Percentiles rank a stretch among this genome's conserved stretches.
Conservation (phyloP, 495 filamentous ascomycete genomes). For the Podospora didyma region DNA sequence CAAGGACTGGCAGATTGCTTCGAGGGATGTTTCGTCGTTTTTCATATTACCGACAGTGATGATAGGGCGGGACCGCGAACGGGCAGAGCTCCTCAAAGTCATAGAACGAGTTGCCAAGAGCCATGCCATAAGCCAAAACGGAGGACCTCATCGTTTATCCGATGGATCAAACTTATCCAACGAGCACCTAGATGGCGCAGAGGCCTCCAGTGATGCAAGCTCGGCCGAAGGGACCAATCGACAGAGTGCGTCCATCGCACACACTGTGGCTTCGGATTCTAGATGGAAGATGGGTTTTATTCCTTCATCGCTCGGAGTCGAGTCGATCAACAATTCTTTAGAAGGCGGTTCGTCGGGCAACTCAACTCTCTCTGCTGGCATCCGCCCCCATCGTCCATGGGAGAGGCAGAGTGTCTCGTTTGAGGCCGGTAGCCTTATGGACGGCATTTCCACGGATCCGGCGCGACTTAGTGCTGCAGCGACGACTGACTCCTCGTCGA, state of each 20-base stretch:
- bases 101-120: constrained; percentile 67
- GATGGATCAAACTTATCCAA: constrained; percentile 53
- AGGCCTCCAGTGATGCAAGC: constrained; percentile 47
- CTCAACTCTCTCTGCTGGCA: constrained; percentile 23
- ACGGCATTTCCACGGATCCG: constrained; percentile 27
- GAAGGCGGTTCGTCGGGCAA: constrained; percentile 35
- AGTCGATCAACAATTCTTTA: constrained; percentile 28
- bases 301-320: constrained; percentile 25
- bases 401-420: constrained; percentile 35
- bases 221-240: constrained; percentile 41
- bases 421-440: constrained; percentile 29
- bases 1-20: constrained; percentile 65
- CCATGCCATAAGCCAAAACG: constrained; percentile 47
- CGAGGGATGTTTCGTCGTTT: constrained; percentile 78
- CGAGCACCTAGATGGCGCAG: constrained; percentile 50
- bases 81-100: constrained; percentile 60
- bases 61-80: constrained; percentile 73
- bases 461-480: constrained; percentile 25
- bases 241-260: constrained; percentile 33
- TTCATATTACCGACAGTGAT: constrained; percentile 77
- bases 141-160: constrained; percentile 45
- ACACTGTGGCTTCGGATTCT: constrained; percentile 50
- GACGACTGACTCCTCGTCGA: constrained; percentile 29
- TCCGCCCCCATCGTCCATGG: constrained; percentile 28
- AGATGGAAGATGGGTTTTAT: constrained; percentile 38